Evolutionary conservation across 257 asterid species (phyloP).

Genomic region (Leptodermis oblonga): DNA sequence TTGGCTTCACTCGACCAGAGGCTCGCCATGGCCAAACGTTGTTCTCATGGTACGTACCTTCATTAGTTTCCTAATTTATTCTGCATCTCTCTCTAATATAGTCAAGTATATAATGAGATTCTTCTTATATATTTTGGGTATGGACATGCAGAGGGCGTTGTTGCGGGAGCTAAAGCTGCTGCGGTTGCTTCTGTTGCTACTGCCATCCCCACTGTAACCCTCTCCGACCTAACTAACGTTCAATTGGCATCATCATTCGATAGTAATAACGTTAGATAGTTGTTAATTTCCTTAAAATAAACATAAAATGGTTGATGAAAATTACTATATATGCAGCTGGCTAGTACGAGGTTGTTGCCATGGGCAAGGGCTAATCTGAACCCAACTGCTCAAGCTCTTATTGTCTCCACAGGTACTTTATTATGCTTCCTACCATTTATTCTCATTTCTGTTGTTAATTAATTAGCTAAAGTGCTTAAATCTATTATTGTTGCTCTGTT

Average conservation of each 20-base stretch:
- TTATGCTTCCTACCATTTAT: background rate
- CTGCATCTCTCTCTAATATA: too few species aligned
- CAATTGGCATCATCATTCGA: too few species aligned
- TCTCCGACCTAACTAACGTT: too few species aligned
- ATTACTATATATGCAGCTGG: slow-evolving; percentile 37
- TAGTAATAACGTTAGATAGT: too few species aligned
- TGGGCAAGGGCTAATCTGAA: slow-evolving; percentile 83
- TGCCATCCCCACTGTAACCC: slow-evolving; percentile 89
- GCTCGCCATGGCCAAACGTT: slow-evolving; percentile 70
- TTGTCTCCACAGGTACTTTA: slow-evolving; percentile 56
- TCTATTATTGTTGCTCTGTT: too few species aligned
- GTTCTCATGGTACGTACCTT: slow-evolving; percentile 49
- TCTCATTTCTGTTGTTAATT: too few species aligned
- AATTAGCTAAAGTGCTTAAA: too few species aligned
- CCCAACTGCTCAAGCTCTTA: slow-evolving; percentile 90
- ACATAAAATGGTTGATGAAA: background rate
- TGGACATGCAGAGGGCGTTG: slow-evolving; percentile 56
- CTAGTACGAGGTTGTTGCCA: slow-evolving; percentile 71
- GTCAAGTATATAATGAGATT: too few species aligned
- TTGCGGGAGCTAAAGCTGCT: slow-evolving; percentile 89
- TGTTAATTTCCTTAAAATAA: too few species aligned
- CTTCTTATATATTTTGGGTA: too few species aligned
- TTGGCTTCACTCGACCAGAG: slow-evolving; percentile 57
- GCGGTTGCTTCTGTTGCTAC: slow-evolving; percentile 67
- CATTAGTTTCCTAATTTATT: too few species aligned